Evolutionary conservation across 192 early-diverging fungal genomes (phyloP).

Genomic region (Phycomyces blakesleeanus): DNA sequence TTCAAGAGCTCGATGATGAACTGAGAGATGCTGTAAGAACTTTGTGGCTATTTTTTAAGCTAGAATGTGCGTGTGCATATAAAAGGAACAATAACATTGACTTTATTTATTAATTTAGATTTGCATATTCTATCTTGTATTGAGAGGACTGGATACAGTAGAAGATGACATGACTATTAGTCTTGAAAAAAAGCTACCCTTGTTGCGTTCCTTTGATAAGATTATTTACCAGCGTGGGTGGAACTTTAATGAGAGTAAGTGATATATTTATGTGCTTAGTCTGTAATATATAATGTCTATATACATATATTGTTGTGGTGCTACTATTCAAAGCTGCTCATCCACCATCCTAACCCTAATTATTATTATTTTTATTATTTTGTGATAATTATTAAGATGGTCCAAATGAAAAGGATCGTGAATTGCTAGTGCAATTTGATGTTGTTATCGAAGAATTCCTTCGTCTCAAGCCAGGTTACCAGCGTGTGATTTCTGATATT

Average conservation of each 20-base stretch:
- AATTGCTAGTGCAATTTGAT: constrained; percentile 86
- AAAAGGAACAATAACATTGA: too few species aligned
- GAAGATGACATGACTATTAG: constrained; percentile 98
- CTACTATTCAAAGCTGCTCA: too few species aligned
- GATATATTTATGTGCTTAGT: not conserved
- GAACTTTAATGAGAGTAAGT: constrained; percentile 73
- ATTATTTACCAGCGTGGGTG: constrained; percentile 74
- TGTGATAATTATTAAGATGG: constrained; percentile 48
- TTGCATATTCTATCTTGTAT: constrained; percentile 93
- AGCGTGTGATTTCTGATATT: constrained; percentile 87
- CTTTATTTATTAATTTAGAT: constrained; percentile 53
- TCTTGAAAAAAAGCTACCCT: constrained; percentile 66
- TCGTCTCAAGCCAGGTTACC: constrained; percentile 71
- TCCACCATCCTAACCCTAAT: too few species aligned
- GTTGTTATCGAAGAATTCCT: constrained; percentile 88
- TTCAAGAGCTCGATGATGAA: constrained; percentile 77
- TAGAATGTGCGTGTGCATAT: too few species aligned
- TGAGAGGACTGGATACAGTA: constrained; percentile 95
- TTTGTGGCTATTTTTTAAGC: too few species aligned
- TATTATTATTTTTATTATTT: not conserved
- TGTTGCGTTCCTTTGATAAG: constrained; percentile 81
- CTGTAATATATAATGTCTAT: too few species aligned
- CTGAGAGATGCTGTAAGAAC: constrained; percentile 66
- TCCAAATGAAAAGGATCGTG: constrained; percentile 91
- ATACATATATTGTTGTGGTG: too few species aligned